Base-by-base conservation (phyloP, 495 filamentous ascomycete species). In the Penicillium ucsense region DNA sequence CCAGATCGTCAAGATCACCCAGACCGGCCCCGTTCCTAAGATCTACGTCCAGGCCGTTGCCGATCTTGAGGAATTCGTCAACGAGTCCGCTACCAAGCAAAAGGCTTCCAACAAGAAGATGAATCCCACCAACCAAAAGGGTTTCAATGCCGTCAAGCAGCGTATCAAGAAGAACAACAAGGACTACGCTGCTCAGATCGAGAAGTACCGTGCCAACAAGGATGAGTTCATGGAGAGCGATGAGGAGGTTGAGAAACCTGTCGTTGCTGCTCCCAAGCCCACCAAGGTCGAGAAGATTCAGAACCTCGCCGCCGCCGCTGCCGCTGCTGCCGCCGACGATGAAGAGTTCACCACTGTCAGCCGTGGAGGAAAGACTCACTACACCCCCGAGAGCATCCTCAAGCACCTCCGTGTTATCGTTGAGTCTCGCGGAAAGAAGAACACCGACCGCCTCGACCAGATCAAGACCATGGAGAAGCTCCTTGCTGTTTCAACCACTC, bases 111-210 rank as follows among this genome's bases (percentile, higher is more conserved):
- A 85, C 43, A 95, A 94, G 82, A 97, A 96, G 77, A 94, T 97
- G 90, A 99, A 96, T 67, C 88, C 91, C 36, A 89, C 85, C 61
- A 94, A 89, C 59, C 83, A 89, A 49, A 86, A 89, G 72, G 88
- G 89, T 58, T 78, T 99, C 56, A 99, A 96, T 60, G 86, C 88
- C 42, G 85, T 97, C 54, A 94, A 95, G 73, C 92, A 99, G 68
- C 83, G 84, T 65, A 88, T 97, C 73, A 88, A 90, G 79, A 95
- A 94, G 75, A 94, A 90, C 74, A 97, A 95, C 79, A 90, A 94
- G 72, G 89, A 94, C 33, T 94, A 94, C 63, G 76, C 85, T 57
- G 72, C 75, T 43, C 86, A 94, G 58, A 83, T 99, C 53, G 89
- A 95, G 55, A 79, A 82, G 45, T 99, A 90, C 72, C 78, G 86